Percentiles rank a stretch among this genome's conserved stretches.
phyloP scores from a whole-genome alignment of 495 filamentous ascomycete genomes.

The Platismatia glauca region DNA sequence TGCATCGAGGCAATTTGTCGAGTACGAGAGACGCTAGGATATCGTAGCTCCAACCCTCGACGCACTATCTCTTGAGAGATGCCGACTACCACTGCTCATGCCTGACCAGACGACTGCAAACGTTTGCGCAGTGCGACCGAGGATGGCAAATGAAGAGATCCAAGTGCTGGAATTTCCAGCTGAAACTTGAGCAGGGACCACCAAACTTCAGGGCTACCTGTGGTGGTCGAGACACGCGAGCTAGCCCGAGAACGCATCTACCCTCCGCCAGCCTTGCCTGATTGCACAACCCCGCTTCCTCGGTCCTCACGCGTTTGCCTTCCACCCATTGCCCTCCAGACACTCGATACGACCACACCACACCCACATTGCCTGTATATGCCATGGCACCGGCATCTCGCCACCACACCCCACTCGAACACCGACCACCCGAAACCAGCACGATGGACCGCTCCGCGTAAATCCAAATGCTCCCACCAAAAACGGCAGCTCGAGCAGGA shows the following conservation, averaged over 20 bases:
- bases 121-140: not conserved
- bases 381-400: not conserved
- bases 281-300: no score
- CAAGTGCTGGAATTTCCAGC: not conserved
- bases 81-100: not conserved
- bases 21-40: not conserved
- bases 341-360: not conserved
- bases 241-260: no score
- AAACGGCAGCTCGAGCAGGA: slow-evolving; percentile 6
- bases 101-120: not conserved
- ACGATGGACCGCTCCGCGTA: slow-evolving; percentile 2
- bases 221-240: not conserved
- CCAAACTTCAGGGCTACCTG: not conserved
- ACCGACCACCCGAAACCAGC: not conserved
- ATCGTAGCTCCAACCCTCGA: not conserved
- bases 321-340: not conserved
- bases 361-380: not conserved
- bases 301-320: no score
- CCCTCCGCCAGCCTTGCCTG: no score
- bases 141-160: not conserved
- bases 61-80: not conserved
- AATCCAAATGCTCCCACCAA: not conserved
- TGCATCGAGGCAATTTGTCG: not conserved
- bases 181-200: not conserved
- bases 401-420: not conserved